Conservation (phyloP, 768 basidiomycete genomes). For the Myochromella boudieri region DNA sequence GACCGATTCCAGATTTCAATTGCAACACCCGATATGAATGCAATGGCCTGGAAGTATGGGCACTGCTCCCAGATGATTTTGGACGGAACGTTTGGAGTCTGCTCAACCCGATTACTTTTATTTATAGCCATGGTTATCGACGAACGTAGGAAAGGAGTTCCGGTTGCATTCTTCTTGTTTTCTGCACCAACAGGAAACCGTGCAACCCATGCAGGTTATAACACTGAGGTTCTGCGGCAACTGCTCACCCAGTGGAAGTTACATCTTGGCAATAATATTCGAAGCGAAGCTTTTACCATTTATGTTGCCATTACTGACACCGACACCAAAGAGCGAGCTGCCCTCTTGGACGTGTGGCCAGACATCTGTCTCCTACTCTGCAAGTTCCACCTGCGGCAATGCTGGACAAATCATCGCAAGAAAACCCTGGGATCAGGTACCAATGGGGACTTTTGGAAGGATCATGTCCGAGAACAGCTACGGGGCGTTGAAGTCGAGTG, state of each 20-base stretch:
- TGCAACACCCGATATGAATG: conserved; percentile 24
- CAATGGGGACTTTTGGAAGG: too few species aligned
- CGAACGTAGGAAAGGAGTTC: conserved; percentile 25
- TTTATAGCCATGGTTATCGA: conserved; percentile 32
- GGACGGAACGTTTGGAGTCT: conserved; percentile 24
- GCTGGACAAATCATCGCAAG: not conserved
- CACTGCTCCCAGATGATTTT: conserved; percentile 19
- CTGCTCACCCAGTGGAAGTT: conserved; percentile 9
- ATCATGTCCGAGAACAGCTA: too few species aligned
- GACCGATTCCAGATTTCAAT: conserved; percentile 28
- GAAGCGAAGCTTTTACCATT: not conserved
- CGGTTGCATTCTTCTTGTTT: conserved; percentile 30
- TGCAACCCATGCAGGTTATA: conserved; percentile 17
- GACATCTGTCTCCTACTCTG: not conserved
- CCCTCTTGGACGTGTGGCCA: not conserved
- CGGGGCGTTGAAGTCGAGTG: too few species aligned
- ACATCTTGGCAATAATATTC: conserved; percentile 4
- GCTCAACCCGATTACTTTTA: conserved; percentile 21
- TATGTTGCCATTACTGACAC: too few species aligned
- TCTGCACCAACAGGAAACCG: conserved; percentile 6
- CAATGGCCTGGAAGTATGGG: conserved; percentile 21
- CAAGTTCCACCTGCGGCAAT: not conserved
- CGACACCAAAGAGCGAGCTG: not conserved
- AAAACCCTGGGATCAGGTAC: too few species aligned
- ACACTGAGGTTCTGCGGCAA: conserved; percentile 12